phyloP scores from a whole-genome alignment of 2,329 filamentous ascomycete species.

The Diaporthe sp. region DNA sequence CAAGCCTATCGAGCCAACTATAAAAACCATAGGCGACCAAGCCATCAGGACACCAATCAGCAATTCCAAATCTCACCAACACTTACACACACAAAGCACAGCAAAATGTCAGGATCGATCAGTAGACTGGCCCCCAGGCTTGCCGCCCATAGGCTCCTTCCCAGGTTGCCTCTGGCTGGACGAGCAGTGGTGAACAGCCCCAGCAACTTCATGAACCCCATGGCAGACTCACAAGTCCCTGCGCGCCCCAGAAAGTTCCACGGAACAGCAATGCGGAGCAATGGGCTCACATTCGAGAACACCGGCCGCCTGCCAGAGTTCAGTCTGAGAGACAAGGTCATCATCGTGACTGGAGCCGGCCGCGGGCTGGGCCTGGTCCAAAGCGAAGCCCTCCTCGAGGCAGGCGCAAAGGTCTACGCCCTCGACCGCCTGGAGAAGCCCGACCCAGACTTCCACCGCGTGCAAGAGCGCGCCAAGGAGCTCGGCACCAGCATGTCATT shows the following conservation, averaged over 20 bases:
- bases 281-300: slow-evolving; percentile 27
- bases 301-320: slow-evolving; percentile 74
- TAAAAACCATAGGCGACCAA: not conserved
- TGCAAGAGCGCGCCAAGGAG: slow-evolving; percentile 74
- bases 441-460: slow-evolving; percentile 68
- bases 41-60: not conserved
- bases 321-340: slow-evolving; percentile 78
- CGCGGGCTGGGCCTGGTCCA: slow-evolving; percentile 84
- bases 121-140: slow-evolving; percentile 10
- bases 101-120: slow-evolving; percentile 33
- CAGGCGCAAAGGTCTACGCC: slow-evolving; percentile 78
- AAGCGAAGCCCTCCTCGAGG: slow-evolving; percentile 82
- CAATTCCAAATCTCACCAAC: too few relatives aligned
- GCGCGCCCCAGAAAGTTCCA: slow-evolving; percentile 23
- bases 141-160: not conserved
- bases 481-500: slow-evolving; percentile 79
- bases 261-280: not conserved
- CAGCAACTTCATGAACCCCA: not conserved
- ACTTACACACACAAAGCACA: not conserved
- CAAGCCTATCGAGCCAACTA: not conserved
- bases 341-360: slow-evolving; percentile 82
- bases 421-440: slow-evolving; percentile 73
- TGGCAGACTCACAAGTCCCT: not conserved
- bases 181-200: not conserved
- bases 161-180: not conserved